Evolutionary conservation across 1,284 basidiomycete genomes (phyloP), one percentile per base, ranked within the genome.

Genomic region (Malassezia yamatoensis): DNA sequence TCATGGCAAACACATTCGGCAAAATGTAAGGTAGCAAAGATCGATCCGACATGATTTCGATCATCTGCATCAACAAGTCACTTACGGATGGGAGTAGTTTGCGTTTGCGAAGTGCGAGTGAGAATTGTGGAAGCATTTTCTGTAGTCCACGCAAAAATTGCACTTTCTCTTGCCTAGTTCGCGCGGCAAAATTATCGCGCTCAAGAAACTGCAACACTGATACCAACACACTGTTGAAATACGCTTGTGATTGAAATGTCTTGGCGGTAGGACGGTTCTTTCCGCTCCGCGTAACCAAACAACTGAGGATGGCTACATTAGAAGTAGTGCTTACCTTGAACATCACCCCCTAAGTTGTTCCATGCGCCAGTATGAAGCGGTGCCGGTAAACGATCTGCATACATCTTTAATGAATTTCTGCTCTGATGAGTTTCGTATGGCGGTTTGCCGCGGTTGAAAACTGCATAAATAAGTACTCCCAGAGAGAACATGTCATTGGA

Each of bases 161-260:
- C 29, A 96, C 85, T 71, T 96, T 91, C 74, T 96, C 94, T 77
- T 96, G 91, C 51, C 86, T 80, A 2, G 89, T 85, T 75, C 96
- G 93, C 1, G 89, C 84, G 2, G 90, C 88, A 72, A 98, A 99
- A 57, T 85, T 91, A 12, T 91, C 88, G 5, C 93, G 83, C 68
- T 96, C 93, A 59, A 99, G 79, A 77, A 96, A 99, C 70, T 90
- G 93, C 36, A 99, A 81, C 0, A 93, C 96, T 1, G 89, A 93
- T 35, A 98, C 91, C 13, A 93, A 87, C n/a, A 96, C 79, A 8
- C 90, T 72, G 5, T 89, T 93, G 78, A 98, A 98, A 80, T 94
- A 96, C 0, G 86, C 74, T 64, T 89, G 85, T 0, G 84, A 81
- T 7, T 88, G 85, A 38, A 98, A 82, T 1, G 84, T 82, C 3